phyloP scores from a whole-genome alignment of 1,284 basidiomycete species.

The Trichosporon sp. region DNA sequence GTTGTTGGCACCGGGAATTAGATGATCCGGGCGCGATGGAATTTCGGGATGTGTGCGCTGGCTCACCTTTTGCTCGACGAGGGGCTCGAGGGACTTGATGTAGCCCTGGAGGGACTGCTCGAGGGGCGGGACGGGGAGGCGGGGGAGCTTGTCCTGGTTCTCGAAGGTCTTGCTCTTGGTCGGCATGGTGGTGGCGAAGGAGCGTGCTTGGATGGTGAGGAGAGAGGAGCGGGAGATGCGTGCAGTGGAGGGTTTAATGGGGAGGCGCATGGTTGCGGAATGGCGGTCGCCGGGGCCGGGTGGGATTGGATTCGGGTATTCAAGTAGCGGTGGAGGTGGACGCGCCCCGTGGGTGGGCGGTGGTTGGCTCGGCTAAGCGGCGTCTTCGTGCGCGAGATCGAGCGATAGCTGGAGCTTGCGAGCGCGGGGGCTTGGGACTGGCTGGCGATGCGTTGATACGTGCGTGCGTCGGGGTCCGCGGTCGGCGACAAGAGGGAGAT shows the following conservation, averaged over 20 bases:
- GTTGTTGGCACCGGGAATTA: conserved; percentile 11
- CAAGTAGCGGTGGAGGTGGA: background rate
- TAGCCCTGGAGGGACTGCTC: conserved; percentile 74
- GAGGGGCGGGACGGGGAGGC: conserved; percentile 81
- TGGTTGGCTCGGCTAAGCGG: background rate
- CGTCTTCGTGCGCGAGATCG: no score
- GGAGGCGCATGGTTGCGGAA: background rate
- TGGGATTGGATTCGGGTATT: background rate
- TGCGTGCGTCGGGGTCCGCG: background rate
- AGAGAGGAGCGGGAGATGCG: background rate
- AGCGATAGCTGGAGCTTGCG: no score
- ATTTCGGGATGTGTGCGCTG: background rate
- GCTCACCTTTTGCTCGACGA: conserved; percentile 68
- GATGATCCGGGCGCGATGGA: background rate
- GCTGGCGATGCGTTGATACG: no score
- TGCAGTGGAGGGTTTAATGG: background rate
- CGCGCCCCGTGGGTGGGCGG: background rate
- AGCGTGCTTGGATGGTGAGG: background rate
- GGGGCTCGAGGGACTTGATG: conserved; percentile 70
- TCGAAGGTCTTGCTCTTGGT: conserved; percentile 50
- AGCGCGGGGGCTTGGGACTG: no score
- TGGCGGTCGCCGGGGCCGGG: background rate
- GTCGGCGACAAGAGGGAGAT: background rate
- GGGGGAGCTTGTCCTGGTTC: conserved; percentile 53
- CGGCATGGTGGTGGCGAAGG: conserved; percentile 2